Percentiles rank a stretch among this genome's conserved stretches.
These are phyloP conservation scores for Mycena floridula DNA, from an alignment of 768 basidiomycete species.

Conservation along the genomic window DNA sequence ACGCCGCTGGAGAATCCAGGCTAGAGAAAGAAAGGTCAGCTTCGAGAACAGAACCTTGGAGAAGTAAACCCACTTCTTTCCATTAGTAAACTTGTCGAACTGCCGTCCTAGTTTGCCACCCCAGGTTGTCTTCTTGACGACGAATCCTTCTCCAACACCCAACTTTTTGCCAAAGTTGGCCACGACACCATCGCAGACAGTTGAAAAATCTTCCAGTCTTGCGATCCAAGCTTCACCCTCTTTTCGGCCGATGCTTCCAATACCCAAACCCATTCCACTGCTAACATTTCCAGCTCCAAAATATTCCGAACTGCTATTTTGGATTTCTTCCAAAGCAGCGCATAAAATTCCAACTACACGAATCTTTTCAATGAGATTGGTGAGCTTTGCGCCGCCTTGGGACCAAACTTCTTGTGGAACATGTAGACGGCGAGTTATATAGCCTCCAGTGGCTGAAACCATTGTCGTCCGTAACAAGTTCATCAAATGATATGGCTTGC, in stretches of 20 bases:
- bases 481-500: slow-evolving; percentile 93
- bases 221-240: slow-evolving; percentile 75
- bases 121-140: slow-evolving; percentile 78
- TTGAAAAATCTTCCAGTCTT: slow-evolving; percentile 77
- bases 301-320: slow-evolving; percentile 60
- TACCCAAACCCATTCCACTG: slow-evolving; percentile 67
- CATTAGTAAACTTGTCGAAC: slow-evolving; percentile 81
- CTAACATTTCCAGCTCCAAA: slow-evolving; percentile 78
- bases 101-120: slow-evolving; percentile 67
- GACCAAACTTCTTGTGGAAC: slow-evolving; percentile 91
- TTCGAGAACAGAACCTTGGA: slow-evolving; percentile 2
- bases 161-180: slow-evolving; percentile 83
- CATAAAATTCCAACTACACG: slow-evolving; percentile 77
- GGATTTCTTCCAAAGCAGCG: slow-evolving; percentile 74
- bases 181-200: slow-evolving; percentile 73
- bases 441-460: slow-evolving; percentile 76
- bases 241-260: slow-evolving; percentile 68
- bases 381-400: slow-evolving; percentile 81
- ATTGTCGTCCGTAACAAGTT: slow-evolving; percentile 72
- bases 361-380: slow-evolving; percentile 78
- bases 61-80: slow-evolving; percentile 65
- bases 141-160: slow-evolving; percentile 83
- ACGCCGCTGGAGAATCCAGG: slow-evolving; percentile 82
- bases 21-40: slow-evolving; percentile 29
- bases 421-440: slow-evolving; percentile 79